Base-by-base conservation (phyloP, 768 basidiomycete genomes). In the Naganishia vaughanmartiniae region DNA sequence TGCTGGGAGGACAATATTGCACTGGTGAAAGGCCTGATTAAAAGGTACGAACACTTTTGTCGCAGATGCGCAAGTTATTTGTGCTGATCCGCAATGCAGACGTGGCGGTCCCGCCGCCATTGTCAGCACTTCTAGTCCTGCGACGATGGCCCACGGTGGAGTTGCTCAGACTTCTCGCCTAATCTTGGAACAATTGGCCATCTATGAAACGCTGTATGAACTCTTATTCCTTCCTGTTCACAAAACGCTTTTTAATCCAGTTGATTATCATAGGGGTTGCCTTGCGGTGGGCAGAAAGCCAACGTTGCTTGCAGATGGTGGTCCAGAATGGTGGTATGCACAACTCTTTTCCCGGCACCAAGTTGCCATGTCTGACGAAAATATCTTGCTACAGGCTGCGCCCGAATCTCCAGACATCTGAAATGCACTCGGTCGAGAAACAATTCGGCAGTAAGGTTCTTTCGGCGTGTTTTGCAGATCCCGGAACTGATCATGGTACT, bases 401-500 rank as follows among this genome's bases (percentile, higher is more conserved):
- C 63, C 74, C 72, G 57, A 77, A 77, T 72, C 78, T 74, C 74
- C 80, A 76, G 66, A 80, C 70, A 67, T 82, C 73, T 75, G 82
- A 80, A 72, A 79, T 73, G 67, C 83, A 83, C 69, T 83, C 82
- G 54, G 81, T 84, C 54, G 85, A 86, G 75, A 83, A 80, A 72
- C 82, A 83, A 67, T 84, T 84, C 76, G 85, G 84, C 54, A 82
- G 76, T 80, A 65, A 76, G n/a, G 77, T 75, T 46, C 45, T 17
- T 45, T 4, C 12, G 26, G 17, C 36, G 28, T 5, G 19, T 6
- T 4, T 39, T 42, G 17, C 19, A 63, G 4, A 12, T 60, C 58
- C 31, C 15, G 30, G 15, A 46, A 56, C 30, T 31, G 10, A 60
- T 31, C 12, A 21, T 12, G 54, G 34, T 31, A n/a, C 48, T 1